phyloP scores from a whole-genome alignment of 139 green algal genomes.

The Parachlorella kessleri region DNA sequence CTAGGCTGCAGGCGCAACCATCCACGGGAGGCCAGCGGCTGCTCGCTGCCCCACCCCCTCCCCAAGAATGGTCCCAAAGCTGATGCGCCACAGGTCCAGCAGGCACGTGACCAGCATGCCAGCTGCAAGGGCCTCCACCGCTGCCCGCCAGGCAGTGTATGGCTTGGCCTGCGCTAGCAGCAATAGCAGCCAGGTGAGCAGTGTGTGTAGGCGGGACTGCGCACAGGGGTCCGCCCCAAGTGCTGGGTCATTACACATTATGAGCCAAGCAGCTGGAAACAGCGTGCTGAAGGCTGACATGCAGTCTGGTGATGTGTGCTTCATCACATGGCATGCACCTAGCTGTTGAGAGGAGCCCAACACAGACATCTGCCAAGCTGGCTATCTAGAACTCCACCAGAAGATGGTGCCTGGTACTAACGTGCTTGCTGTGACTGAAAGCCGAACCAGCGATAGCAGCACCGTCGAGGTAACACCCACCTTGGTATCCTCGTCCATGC shows the following conservation, averaged over 20 bases:
- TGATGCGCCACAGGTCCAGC: constrained; percentile 92
- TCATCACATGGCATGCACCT: not conserved
- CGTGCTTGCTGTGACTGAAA: too few species aligned
- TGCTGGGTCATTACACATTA: not conserved
- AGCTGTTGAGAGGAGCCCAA: not conserved
- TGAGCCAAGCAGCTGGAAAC: not conserved
- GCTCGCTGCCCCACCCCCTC: not conserved
- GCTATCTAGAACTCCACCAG: too few species aligned
- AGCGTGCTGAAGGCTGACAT: not conserved
- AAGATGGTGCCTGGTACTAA: too few species aligned
- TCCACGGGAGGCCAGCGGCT: not conserved
- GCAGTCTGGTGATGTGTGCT: not conserved
- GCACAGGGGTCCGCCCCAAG: not conserved
- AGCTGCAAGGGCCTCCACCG: constrained; percentile 78
- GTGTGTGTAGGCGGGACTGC: too few species aligned
- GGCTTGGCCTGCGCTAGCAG: constrained; percentile 14
- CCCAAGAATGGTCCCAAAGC: constrained; percentile 68
- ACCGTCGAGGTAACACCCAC: too few species aligned
- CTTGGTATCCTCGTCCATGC: constrained; percentile 72
- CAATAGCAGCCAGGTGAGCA: not conserved
- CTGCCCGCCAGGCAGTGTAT: constrained; percentile 42
- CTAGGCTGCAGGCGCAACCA: not conserved
- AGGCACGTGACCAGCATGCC: constrained; percentile 95
- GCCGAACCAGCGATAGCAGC: too few species aligned
- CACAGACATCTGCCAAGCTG: too few species aligned